phyloP scores from a whole-genome alignment of 2,329 filamentous ascomycete genomes.

The Dothistroma pini region DNA sequence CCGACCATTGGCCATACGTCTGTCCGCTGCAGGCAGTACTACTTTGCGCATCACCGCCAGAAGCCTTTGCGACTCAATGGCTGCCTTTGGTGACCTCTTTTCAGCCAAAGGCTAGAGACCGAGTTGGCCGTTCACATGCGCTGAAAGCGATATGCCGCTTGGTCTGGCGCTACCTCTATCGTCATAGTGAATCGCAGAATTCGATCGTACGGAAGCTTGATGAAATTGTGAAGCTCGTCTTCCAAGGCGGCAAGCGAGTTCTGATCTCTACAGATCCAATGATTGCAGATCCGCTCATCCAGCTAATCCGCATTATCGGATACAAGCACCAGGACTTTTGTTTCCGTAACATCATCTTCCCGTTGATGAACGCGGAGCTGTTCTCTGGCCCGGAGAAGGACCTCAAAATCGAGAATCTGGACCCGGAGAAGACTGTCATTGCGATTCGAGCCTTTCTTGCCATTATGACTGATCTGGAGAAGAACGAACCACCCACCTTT shows the following conservation, averaged over 20 bases:
- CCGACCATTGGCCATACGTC: constrained; percentile 83
- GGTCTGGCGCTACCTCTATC: constrained; percentile 92
- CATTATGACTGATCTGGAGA: constrained; percentile 90
- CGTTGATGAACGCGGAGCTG: constrained; percentile 87
- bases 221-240: constrained; percentile 78
- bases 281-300: constrained; percentile 86
- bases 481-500: constrained; percentile 78
- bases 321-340: constrained; percentile 93
- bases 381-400: constrained; percentile 64
- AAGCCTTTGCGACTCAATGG: constrained; percentile 84
- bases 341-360: constrained; percentile 90
- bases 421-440: constrained; percentile 96
- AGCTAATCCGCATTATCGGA: constrained; percentile 90
- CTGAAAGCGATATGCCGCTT: constrained; percentile 86
- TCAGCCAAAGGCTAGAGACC: constrained; percentile 80
- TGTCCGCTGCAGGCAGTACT: constrained; percentile 86
- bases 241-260: constrained; percentile 75
- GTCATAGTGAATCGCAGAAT: constrained; percentile 64
- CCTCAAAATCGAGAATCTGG: constrained; percentile 82
- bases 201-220: constrained; percentile 75
- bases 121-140: constrained; percentile 70
- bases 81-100: constrained; percentile 72
- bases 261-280: constrained; percentile 77
- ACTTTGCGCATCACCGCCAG: constrained; percentile 80
- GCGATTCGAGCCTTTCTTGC: constrained; percentile 91